Conservation (phyloP, 2,329 filamentous ascomycete species). For the Ophiostoma quercus region DNA sequence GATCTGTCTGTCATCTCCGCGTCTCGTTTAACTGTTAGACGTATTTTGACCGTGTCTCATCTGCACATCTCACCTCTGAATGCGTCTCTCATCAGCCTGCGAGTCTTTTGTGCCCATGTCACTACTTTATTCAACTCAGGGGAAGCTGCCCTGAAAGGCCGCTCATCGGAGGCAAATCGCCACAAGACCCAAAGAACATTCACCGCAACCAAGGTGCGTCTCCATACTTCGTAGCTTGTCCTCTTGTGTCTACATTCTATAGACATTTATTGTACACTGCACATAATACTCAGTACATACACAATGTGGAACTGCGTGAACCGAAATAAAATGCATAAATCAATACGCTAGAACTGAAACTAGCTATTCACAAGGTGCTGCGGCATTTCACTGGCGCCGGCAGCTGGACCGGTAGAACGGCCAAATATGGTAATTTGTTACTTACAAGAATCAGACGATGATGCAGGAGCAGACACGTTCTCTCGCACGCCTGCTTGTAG, state of each 20-base stretch:
- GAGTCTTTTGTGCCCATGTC: no score
- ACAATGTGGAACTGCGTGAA: background rate
- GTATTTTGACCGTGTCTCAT: background rate
- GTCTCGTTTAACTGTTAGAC: background rate
- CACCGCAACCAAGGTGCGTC: background rate
- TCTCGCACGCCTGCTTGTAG: background rate
- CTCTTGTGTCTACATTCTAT: background rate
- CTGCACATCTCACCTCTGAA: background rate
- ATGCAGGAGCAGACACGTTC: background rate
- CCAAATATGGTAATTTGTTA: background rate
- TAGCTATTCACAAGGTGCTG: background rate
- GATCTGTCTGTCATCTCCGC: background rate
- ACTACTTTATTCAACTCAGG: background rate
- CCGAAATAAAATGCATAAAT: background rate
- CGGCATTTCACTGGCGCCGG: slow-evolving; percentile 8
- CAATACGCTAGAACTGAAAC: no score
- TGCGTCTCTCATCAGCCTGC: no score
- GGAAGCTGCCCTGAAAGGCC: background rate
- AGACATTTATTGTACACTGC: no score
- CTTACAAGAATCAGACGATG: background rate
- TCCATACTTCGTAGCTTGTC: background rate
- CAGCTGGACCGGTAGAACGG: background rate
- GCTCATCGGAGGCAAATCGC: slow-evolving; percentile 2
- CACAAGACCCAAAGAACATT: background rate
- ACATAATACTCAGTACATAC: no score